A percentile compares a stretch with the other conserved stretches of the same genome.
These are phyloP conservation scores for Starmerella kuoi DNA, from an alignment of 805 yeast species.

Conservation along the genomic window DNA sequence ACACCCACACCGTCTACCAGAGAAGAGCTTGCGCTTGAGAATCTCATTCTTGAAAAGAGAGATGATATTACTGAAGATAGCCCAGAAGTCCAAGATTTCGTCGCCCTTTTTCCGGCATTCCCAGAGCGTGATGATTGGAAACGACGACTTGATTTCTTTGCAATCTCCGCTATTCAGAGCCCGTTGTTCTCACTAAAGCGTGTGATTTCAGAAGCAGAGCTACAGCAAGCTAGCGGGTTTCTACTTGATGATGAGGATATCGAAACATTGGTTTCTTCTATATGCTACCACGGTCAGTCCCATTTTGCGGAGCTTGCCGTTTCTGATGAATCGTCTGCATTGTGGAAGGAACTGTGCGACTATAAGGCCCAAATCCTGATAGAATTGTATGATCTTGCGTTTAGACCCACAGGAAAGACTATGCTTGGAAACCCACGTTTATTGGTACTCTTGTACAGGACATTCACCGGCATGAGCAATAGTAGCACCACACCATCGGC, in stretches of 20 bases:
- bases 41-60: slow-evolving; percentile 1
- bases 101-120: slow-evolving; percentile 18
- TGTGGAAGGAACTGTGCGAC: slow-evolving; percentile 23
- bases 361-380: slow-evolving; percentile 20
- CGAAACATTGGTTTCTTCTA: slow-evolving; percentile 22
- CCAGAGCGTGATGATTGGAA: slow-evolving; percentile 26
- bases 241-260: slow-evolving; percentile 25
- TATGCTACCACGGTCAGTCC: slow-evolving; percentile 24
- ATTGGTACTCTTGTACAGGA: slow-evolving; percentile 23
- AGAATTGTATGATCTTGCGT: slow-evolving; percentile 20
- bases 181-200: slow-evolving; percentile 20
- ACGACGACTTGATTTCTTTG: slow-evolving; percentile 22
- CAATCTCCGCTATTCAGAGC: slow-evolving; percentile 19
- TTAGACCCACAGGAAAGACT: slow-evolving; percentile 21
- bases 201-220: slow-evolving; percentile 22
- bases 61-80: slow-evolving; percentile 11
- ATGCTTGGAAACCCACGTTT: slow-evolving; percentile 20
- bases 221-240: slow-evolving; percentile 27
- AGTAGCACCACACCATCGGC: slow-evolving; percentile 16
- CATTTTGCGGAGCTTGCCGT: slow-evolving; percentile 17
- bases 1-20: slow-evolving; percentile 1
- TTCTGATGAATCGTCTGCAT: slow-evolving; percentile 8
- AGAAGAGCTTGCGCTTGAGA: slow-evolving; percentile 15
- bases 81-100: slow-evolving; percentile 21
- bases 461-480: slow-evolving; percentile 18